Evolutionary conservation across 2,329 filamentous ascomycete species (phyloP).

Genomic region (Fonsecaea erecta): DNA sequence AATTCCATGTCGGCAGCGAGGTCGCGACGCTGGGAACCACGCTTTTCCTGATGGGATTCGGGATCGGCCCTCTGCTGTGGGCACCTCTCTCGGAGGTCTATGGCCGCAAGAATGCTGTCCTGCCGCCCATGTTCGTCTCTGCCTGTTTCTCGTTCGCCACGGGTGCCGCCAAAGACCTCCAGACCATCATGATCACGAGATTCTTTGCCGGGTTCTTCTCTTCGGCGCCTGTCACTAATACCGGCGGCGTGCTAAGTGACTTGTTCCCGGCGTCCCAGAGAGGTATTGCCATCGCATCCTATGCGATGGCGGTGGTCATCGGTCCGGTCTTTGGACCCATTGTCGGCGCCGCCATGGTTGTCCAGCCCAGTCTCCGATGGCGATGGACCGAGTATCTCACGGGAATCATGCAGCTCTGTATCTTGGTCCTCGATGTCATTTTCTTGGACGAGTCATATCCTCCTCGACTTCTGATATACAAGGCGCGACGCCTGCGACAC

Average conservation of each 20-base stretch:
- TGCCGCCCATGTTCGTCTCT: constrained; percentile 66
- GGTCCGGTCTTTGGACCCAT: constrained; percentile 57
- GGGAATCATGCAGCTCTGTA: constrained; percentile 64
- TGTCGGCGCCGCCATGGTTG: constrained; percentile 63
- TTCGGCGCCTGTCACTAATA: constrained; percentile 69
- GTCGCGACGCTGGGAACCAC: constrained; percentile 56
- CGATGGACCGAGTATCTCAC: constrained; percentile 70
- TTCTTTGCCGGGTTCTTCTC: constrained; percentile 54
- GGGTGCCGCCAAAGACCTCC: constrained; percentile 67
- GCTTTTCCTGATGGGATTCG: constrained; percentile 59
- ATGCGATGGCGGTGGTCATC: constrained; percentile 53
- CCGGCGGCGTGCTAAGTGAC: constrained; percentile 70
- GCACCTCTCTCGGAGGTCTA: constrained; percentile 77
- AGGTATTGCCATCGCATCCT: constrained; percentile 70
- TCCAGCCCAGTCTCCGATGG: constrained; percentile 62
- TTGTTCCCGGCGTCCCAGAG: constrained; percentile 65
- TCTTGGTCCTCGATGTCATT: constrained; percentile 60
- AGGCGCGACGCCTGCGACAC: constrained; percentile 56
- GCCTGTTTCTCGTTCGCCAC: constrained; percentile 68
- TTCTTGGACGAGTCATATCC: constrained; percentile 64
- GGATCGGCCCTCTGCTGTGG: constrained; percentile 69
- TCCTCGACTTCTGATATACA: constrained; percentile 57
- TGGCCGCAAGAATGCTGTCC: constrained; percentile 64
- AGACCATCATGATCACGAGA: constrained; percentile 67
- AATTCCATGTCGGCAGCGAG: constrained; percentile 54